These are phyloP conservation scores for Diaporthe ilicicola DNA, from an alignment of 2,329 filamentous ascomycete species.

Conservation along the genomic window DNA sequence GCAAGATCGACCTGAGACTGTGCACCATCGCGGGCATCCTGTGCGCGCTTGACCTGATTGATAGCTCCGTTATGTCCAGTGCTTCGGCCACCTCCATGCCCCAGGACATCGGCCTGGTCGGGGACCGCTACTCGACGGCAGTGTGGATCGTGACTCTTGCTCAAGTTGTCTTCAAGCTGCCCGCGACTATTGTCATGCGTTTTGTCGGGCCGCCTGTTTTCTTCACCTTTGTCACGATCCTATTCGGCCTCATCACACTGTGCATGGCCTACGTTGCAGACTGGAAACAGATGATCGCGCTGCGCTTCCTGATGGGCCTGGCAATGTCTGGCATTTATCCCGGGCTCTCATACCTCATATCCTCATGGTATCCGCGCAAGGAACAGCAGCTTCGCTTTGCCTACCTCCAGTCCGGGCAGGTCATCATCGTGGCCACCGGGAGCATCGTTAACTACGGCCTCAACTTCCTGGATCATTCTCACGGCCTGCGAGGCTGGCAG, in stretches of 20 bases:
- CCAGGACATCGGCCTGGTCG: conserved; percentile 68
- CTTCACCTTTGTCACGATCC: conserved; percentile 67
- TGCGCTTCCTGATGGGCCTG: conserved; percentile 72
- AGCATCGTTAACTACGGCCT: conserved; percentile 74
- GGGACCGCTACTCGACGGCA: conserved; percentile 72
- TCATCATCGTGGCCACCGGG: conserved; percentile 71
- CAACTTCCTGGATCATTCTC: conserved; percentile 67
- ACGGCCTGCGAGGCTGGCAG: conserved; percentile 68
- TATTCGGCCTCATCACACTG: conserved; percentile 72
- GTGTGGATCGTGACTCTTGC: conserved; percentile 79
- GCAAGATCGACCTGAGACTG: conserved; percentile 72
- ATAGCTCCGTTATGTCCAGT: conserved; percentile 71
- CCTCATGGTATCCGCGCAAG: conserved; percentile 61
- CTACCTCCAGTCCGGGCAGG: conserved; percentile 70
- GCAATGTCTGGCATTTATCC: conserved; percentile 65
- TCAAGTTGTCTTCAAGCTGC: conserved; percentile 73
- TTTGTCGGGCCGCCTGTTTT: conserved; percentile 70
- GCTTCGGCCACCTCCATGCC: conserved; percentile 76
- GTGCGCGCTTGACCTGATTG: conserved; percentile 74
- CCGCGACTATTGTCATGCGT: conserved; percentile 72
- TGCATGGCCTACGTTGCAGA: conserved; percentile 73
- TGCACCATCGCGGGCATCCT: conserved; percentile 77
- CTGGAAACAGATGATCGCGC: conserved; percentile 75
- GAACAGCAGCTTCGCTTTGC: conserved; percentile 74
- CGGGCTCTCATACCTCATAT: conserved; percentile 60